phyloP scores from a whole-genome alignment of 163 green algal genomes.

The Trebouxia gelatinosa region DNA sequence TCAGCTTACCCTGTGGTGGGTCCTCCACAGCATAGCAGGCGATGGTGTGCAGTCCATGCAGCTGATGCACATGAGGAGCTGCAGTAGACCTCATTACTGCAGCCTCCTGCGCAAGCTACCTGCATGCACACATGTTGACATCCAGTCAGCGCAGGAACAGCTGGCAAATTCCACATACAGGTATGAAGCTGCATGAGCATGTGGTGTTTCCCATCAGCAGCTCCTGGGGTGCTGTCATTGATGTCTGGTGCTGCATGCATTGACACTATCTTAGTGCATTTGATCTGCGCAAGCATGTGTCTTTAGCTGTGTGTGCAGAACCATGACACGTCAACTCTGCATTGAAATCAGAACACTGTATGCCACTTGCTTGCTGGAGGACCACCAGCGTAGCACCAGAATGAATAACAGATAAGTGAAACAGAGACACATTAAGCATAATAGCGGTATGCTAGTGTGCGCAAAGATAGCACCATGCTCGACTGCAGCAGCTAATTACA shows the following conservation, averaged over 20 bases:
- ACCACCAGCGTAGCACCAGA: too few relatives aligned
- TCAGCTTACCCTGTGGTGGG: background rate
- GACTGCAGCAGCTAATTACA: background rate
- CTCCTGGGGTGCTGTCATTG: background rate
- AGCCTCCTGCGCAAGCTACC: slow-evolving; percentile 44
- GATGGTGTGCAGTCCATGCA: slow-evolving; percentile 65
- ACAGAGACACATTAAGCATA: too few relatives aligned
- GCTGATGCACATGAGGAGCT: slow-evolving; percentile 32
- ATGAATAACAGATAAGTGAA: too few relatives aligned
- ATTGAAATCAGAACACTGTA: too few relatives aligned
- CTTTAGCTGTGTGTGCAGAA: too few relatives aligned
- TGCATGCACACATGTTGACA: background rate
- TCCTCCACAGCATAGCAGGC: slow-evolving; percentile 55
- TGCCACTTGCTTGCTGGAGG: too few relatives aligned
- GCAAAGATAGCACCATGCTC: background rate
- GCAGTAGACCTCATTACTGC: slow-evolving; percentile 65
- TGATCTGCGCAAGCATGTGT: too few relatives aligned
- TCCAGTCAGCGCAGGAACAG: background rate
- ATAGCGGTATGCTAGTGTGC: too few relatives aligned
- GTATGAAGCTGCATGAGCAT: background rate
- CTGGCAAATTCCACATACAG: background rate
- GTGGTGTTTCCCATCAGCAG: background rate
- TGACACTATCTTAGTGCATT: background rate
- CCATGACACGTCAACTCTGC: too few relatives aligned
- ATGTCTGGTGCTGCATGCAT: background rate